Evolutionary conservation across 495 filamentous ascomycete species (phyloP), one percentile per base, ranked within the genome.

Genomic region (Achaetomiella virescens): DNA sequence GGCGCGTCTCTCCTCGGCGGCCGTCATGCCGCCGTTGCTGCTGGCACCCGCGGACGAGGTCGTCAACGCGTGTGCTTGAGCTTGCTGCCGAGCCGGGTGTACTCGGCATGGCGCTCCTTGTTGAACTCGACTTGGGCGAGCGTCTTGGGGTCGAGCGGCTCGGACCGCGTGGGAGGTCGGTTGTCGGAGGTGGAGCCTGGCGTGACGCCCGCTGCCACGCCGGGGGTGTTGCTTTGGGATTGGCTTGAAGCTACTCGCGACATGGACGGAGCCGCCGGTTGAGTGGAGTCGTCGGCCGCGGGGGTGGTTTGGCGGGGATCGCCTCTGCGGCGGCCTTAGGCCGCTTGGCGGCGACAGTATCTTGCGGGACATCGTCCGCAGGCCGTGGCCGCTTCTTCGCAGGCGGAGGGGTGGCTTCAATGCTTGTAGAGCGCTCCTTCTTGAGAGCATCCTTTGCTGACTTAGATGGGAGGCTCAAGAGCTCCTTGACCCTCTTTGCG

Each of bases 21-120:
- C 48, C 15, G 60, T n/a, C 36, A 58, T 21, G 35, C 24, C 58
- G 20, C 24, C 40, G 20, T 41, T 45, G 31, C 45, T 22, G 48
- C 40, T 56, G 4, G 53, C 66, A 45, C 25, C 50, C 55, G 45
- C 69, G 67, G 55, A 66, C 40, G 17, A 75, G 62, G 21, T 54
- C 69, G 49, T 78, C 76, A n/a, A 33, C 74, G 69, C 31, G 72
- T 59, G 53, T 78, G 74, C 64, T 78, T 78, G 31, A 78, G 63
- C 48, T 66, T 69, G 25, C 59, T 66, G 14, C 70, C 76, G 7
- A 76, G 53, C 17, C 54, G 54, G 12, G 59, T 60, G 55, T 63
- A 72, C 22, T 63, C 60, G 37, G 57, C 48, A 52, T 63, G 51
- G 43, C 56, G 57, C 10, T 66, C 48, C 42, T 56, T 44, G 17